Evolutionary conservation across 2,329 filamentous ascomycete species (phyloP), one percentile per base, ranked within the genome.

Genomic region (Cordyceps javanica): DNA sequence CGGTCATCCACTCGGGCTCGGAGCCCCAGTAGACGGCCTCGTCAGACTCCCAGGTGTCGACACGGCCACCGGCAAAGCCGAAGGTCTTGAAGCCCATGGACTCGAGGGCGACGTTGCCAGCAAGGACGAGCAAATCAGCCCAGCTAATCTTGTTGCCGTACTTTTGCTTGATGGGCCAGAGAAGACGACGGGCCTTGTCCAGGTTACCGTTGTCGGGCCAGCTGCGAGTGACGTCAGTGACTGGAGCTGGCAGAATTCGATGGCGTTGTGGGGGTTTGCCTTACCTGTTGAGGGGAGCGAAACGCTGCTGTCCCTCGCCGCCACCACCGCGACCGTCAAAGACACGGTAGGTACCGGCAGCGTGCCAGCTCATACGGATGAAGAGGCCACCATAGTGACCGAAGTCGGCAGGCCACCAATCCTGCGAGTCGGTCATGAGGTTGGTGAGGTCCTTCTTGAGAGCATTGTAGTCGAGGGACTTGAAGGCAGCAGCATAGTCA

Each of bases 121-220:
- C 82, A 55, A 91, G 80, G 58, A 90, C 77, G 50, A 87, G 70
- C 59, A 91, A 73, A 68, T 91, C 88, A 25, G 88, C 85, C 88
- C 88, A 91, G 0, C 88, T 91, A 72, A 91, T 88, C 77, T 89
- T 90, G 78, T 83, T 84, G 70, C 88, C 88, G 63, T 91, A 91
- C 80, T 91, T 91, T 65, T 90, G 87, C 82, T 91, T 91, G 75
- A 91, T 85, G 58, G 88, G 88, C 86, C 87, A 90, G 42, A 91
- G 76, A 57, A 91, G 82, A 62, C 88, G 87, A 58, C 88, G 88
- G 32, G 88, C 88, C 81, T 91, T 91, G 81, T 91, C 88, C 55
- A 91, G 81, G 65, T 78, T 85, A 67, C 84, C 86, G 64, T 91
- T 91, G 74, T 91, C 88, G 42, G 88, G 88, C 88, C 88, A 91